Evolutionary conservation across 805 yeast genomes (phyloP), one percentile per base, ranked within the genome.

Genomic region (Lachancea sp.): DNA sequence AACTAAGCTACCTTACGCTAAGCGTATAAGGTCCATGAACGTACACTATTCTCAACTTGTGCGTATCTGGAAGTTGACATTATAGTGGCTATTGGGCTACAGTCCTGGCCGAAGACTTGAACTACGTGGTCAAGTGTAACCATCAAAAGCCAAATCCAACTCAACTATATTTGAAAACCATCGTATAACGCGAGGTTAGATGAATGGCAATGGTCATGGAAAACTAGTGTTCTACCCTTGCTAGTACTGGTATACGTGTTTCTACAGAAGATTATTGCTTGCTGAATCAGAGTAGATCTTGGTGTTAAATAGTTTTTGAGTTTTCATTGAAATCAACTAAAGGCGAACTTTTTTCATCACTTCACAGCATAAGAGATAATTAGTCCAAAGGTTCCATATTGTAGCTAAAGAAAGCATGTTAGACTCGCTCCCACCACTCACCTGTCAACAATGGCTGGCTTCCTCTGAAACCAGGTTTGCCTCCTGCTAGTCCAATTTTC

Each of bases 241-340:
- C n/a, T n/a, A n/a, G n/a, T n/a, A n/a, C n/a, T n/a, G n/a, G n/a
- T n/a, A n/a, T n/a, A n/a, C n/a, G n/a, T n/a, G n/a, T n/a, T n/a
- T n/a, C n/a, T n/a, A n/a, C n/a, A n/a, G n/a, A n/a, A n/a, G n/a
- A n/a, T n/a, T 22, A 8, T 22, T 7, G 33, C 3, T 28, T 23
- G 36, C 41, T 24, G 31, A 17, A 34, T 64, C 68, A 65, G 68
- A 58, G 68, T 61, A 64, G 69, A 63, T 63, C 68, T 64, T 64
- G 68, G 68, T 63, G 66, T 62, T 50, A 40, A n/a, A 32, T 43
- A 56, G 58, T 57, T 51, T 54, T 56, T 56, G 47, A 51, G 51
- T 62, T 65, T 58, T 59, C 69, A 63, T 56, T 16, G 39, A 41
- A 41, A 43, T 44, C 55, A 60, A 53, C 55, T 51, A 20, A 34